phyloP scores from a whole-genome alignment of 2,329 filamentous ascomycete genomes.

The Diplodia mutila region DNA sequence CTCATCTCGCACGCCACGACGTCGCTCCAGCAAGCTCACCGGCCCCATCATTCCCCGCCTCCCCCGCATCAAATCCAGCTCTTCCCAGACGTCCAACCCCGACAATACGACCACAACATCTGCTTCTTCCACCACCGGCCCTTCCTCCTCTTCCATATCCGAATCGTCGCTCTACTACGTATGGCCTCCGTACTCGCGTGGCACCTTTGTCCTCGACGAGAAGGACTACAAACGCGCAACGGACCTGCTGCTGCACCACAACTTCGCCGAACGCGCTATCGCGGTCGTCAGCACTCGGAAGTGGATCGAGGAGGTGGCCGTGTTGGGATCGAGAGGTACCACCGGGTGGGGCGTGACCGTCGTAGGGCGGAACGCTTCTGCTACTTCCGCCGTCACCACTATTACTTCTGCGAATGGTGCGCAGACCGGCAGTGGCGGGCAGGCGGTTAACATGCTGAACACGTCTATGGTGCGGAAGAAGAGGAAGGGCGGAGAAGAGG shows the following conservation, averaged over 20 bases:
- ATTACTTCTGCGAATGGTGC: background rate
- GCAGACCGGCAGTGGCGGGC: background rate
- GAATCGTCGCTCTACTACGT: slow-evolving; percentile 64
- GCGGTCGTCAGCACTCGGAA: slow-evolving; percentile 67
- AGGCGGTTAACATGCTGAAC: slow-evolving; percentile 26
- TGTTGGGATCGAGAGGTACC: slow-evolving; percentile 31
- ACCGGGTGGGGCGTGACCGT: background rate
- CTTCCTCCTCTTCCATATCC: slow-evolving; percentile 49
- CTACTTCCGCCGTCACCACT: background rate
- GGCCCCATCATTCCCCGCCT: slow-evolving; percentile 67
- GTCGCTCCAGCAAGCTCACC: slow-evolving; percentile 42
- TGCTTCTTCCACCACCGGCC: slow-evolving; percentile 45
- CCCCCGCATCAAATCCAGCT: slow-evolving; percentile 65
- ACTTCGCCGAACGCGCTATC: slow-evolving; percentile 69
- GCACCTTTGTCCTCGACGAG: slow-evolving; percentile 66
- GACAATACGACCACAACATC: background rate
- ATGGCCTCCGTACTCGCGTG: slow-evolving; percentile 67
- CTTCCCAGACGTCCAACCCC: slow-evolving; percentile 40
- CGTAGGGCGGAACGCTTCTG: background rate
- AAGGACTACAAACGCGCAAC: slow-evolving; percentile 68
- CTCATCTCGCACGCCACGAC: background rate
- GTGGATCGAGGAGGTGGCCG: slow-evolving; percentile 70
- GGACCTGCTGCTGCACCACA: slow-evolving; percentile 72
- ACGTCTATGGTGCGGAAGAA: slow-evolving; percentile 42
- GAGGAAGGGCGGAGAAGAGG: slow-evolving; percentile 33